phyloP scores from a whole-genome alignment of 345 rosid species.

The Eutrema yunnanense region DNA sequence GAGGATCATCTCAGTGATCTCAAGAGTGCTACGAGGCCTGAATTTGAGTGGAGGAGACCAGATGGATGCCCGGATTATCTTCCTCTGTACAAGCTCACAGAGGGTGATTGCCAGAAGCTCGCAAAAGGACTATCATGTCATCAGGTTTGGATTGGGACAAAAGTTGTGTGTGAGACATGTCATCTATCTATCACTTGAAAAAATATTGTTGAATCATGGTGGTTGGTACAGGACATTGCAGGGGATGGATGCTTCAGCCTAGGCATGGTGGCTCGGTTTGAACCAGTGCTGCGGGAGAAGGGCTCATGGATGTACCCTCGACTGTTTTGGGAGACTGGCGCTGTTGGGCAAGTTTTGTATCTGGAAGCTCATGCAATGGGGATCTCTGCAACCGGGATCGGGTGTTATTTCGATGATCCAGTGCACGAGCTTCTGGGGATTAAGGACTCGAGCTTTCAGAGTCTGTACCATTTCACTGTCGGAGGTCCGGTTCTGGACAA shows the following conservation, averaged over 20 bases:
- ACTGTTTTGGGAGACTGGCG: constrained; percentile 89
- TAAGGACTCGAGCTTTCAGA: constrained; percentile 57
- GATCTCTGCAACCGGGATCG: constrained; percentile 87
- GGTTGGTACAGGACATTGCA: constrained; percentile 65
- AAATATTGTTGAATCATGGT: background rate
- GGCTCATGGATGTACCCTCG: constrained; percentile 87
- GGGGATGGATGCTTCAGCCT: constrained; percentile 93
- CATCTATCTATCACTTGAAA: too few relatives aligned
- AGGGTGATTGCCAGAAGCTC: constrained; percentile 52
- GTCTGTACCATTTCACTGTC: constrained; percentile 77
- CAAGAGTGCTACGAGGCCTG: constrained; percentile 43
- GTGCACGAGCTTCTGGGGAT: constrained; percentile 78
- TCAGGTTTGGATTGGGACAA: constrained; percentile 40
- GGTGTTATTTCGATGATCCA: constrained; percentile 93
- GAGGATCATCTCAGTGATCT: constrained; percentile 69
- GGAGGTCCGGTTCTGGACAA: constrained; percentile 80
- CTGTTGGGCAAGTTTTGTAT: constrained; percentile 80
- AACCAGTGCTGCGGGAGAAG: constrained; percentile 45
- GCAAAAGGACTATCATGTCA: constrained; percentile 73
- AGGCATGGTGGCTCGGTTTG: constrained; percentile 80
- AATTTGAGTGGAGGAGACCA: constrained; percentile 72
- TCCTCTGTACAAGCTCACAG: constrained; percentile 60
- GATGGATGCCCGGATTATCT: constrained; percentile 67
- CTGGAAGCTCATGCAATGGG: constrained; percentile 91
- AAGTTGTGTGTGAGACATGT: too few relatives aligned